These are phyloP conservation scores for Xanthoparmelia taractica DNA, from an alignment of 495 filamentous ascomycete genomes.

Conservation along the genomic window DNA sequence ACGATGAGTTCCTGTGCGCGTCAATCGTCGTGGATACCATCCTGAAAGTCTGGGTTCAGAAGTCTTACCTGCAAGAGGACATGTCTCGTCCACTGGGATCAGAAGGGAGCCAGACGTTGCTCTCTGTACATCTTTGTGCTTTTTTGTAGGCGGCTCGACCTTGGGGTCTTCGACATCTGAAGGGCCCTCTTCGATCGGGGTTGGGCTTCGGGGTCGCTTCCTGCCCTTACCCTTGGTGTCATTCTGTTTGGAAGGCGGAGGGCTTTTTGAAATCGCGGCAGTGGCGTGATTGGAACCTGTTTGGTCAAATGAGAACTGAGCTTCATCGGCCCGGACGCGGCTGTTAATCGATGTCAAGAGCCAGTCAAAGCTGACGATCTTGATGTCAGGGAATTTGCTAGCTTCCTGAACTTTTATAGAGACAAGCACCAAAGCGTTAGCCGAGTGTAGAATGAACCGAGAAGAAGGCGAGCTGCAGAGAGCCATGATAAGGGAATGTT, in stretches of 20 bases:
- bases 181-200: neutral
- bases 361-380: conserved; percentile 57
- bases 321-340: conserved; percentile 39
- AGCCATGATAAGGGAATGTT: neutral
- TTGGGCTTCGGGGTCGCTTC: conserved; percentile 1
- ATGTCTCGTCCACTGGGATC: conserved; percentile 42
- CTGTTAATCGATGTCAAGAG: conserved; percentile 44
- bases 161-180: conserved; percentile 16
- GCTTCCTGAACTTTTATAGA: conserved; percentile 42
- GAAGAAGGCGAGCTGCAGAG: neutral
- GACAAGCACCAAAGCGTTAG: conserved; percentile 4
- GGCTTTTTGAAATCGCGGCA: neutral
- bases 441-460: neutral
- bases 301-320: neutral
- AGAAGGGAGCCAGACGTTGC: conserved; percentile 31
- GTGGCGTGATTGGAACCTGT: neutral
- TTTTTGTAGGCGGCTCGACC: conserved; percentile 30
- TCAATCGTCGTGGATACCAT: neutral
- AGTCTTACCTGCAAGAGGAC: conserved; percentile 31
- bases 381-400: conserved; percentile 36
- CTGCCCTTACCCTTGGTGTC: neutral
- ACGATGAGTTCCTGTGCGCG: conserved; percentile 24
- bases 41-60: conserved; percentile 12
- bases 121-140: conserved; percentile 37
- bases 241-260: neutral